Evolutionary conservation across 1,284 basidiomycete species (phyloP).

Genomic region (Pascua guehoae): DNA sequence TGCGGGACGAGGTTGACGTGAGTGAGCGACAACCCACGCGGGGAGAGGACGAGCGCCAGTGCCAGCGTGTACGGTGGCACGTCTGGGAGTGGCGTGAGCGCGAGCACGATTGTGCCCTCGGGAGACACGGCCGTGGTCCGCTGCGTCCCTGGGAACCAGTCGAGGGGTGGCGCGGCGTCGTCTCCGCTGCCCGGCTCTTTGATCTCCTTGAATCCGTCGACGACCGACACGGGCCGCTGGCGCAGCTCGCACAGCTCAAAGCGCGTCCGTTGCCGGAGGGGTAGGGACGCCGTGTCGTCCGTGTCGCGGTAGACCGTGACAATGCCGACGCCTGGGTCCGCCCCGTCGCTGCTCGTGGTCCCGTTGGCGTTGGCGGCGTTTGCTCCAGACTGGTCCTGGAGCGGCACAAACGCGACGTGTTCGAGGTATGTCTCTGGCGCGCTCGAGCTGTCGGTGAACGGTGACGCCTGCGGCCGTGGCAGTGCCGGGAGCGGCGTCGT

Average conservation of each 20-base stretch:
- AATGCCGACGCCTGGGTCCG: conserved; percentile 5
- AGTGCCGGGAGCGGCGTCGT: conserved; percentile 32
- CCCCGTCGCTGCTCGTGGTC: neutral
- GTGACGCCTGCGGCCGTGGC: conserved; percentile 13
- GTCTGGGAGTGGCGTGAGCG: conserved; percentile 25
- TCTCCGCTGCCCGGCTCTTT: conserved; percentile 6
- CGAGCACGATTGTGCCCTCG: conserved; percentile 18
- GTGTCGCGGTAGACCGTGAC: conserved; percentile 15
- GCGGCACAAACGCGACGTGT: conserved; percentile 13
- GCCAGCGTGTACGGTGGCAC: conserved; percentile 25
- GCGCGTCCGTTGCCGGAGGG: conserved; percentile 10
- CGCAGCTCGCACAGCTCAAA: conserved; percentile 18
- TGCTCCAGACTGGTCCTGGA: neutral
- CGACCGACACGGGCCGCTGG: conserved; percentile 9
- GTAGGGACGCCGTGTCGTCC: conserved; percentile 4
- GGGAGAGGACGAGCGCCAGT: conserved; percentile 23
- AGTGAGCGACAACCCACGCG: conserved; percentile 15
- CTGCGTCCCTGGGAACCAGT: conserved; percentile 14
- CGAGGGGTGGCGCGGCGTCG: conserved; percentile 5
- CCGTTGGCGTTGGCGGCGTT: neutral
- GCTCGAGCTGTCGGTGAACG: neutral
- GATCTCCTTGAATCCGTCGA: conserved; percentile 18
- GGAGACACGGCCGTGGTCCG: conserved; percentile 19
- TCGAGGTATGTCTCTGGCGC: conserved; percentile 9
- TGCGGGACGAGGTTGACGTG: conserved; percentile 24